phyloP scores from a whole-genome alignment of 768 basidiomycete species.

The Boletus barrowsii region DNA sequence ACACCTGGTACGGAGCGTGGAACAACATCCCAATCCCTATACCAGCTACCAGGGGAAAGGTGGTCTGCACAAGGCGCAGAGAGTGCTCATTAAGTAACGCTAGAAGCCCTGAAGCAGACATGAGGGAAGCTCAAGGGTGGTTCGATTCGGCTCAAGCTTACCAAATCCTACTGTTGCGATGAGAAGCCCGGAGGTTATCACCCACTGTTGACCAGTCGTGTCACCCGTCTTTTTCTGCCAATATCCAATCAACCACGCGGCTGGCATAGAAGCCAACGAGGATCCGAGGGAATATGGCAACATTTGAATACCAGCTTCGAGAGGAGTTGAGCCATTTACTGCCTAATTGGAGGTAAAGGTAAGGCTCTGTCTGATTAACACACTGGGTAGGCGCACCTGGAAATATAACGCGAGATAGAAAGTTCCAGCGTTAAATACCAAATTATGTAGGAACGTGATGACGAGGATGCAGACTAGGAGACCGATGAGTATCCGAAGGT shows the following conservation, averaged over 20 bases:
- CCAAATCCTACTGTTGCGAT: conserved; percentile 74
- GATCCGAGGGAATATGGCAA: conserved; percentile 85
- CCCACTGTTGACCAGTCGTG: conserved; percentile 62
- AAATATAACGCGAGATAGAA: conserved; percentile 84
- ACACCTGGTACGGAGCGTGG: conserved; percentile 82
- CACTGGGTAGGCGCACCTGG: conserved; percentile 49
- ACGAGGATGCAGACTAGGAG: conserved; percentile 58
- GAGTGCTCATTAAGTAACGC: conserved; percentile 57
- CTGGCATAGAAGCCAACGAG: conserved; percentile 80
- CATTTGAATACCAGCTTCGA: conserved; percentile 70
- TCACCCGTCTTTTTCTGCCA: conserved; percentile 55
- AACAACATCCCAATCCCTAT: conserved; percentile 81
- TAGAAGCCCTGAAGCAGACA: conserved; percentile 55
- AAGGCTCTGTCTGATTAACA: neutral
- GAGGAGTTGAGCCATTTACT: conserved; percentile 65
- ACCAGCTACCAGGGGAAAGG: conserved; percentile 71
- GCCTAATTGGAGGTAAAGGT: conserved; percentile 41
- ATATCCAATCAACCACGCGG: conserved; percentile 77
- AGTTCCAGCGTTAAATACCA: conserved; percentile 80
- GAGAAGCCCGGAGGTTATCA: conserved; percentile 60
- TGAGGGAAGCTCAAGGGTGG: conserved; percentile 2
- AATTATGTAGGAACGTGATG: conserved; percentile 76
- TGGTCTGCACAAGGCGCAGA: conserved; percentile 39
- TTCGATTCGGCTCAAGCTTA: conserved; percentile 29
- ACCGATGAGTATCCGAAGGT: conserved; percentile 7